Evolutionary conservation across 225 moss, liverwort and hornwort species (phyloP).

Genomic region (Antitrichia curtipendula): DNA sequence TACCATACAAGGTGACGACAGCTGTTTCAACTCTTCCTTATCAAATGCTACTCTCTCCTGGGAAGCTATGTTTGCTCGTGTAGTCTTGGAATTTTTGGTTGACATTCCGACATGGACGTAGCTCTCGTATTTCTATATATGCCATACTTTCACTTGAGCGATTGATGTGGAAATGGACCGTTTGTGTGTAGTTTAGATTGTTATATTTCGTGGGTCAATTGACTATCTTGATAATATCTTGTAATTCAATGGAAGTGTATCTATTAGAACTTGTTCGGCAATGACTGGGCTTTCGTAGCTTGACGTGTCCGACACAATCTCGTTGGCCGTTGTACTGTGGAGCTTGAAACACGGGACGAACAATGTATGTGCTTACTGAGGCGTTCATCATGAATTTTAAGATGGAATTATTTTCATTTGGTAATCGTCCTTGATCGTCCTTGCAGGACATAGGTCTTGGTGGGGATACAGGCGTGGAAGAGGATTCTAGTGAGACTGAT

Average conservation of each 20-base stretch:
- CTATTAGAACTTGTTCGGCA: background rate
- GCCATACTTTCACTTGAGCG: background rate
- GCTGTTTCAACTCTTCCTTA: background rate
- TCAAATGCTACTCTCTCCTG: background rate
- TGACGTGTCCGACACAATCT: background rate
- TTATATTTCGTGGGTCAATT: background rate
- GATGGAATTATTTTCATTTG: background rate
- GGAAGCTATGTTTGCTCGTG: background rate
- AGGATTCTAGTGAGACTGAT: background rate
- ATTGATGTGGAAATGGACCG: background rate
- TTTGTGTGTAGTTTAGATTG: background rate
- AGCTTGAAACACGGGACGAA: background rate
- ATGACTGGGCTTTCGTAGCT: background rate
- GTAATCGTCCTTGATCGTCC: background rate
- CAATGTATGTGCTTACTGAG: no score
- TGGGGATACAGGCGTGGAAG: background rate
- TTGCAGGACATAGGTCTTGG: background rate
- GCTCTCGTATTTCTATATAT: background rate
- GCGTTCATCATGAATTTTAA: no score
- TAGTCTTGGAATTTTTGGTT: no score
- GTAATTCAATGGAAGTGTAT: no score
- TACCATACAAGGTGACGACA: background rate
- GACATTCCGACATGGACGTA: background rate
- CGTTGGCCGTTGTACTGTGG: background rate
- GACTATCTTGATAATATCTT: no score